Conservation (phyloP, 2,329 filamentous ascomycete genomes). For the Fusarium sp. region DNA sequence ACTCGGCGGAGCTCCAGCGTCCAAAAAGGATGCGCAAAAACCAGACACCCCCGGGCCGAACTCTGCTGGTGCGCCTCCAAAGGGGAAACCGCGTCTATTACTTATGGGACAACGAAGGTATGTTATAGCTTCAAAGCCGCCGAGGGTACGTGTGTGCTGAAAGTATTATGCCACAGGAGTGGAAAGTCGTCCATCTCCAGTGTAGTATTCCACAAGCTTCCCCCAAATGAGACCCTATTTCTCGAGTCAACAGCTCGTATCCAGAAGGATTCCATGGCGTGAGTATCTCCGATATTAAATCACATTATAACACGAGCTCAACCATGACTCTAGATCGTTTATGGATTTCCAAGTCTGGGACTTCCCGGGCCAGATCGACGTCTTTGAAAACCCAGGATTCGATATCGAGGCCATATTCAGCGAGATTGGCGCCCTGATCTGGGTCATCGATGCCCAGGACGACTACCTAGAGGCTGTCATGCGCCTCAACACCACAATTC, state of each 20-base stretch:
- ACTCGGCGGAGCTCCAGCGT: conserved; percentile 63
- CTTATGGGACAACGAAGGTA: conserved; percentile 97
- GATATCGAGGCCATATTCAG: conserved; percentile 95
- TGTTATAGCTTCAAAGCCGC: conserved; percentile 40
- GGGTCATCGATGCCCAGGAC: conserved; percentile 98
- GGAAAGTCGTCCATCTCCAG: conserved; percentile 99
- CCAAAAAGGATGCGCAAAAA: conserved; percentile 64
- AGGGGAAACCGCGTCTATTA: conserved; percentile 85
- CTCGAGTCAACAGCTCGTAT: conserved; percentile 95
- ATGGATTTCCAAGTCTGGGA: conserved; percentile 99
- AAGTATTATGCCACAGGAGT: conserved; percentile 71
- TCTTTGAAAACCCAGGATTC: conserved; percentile 87
- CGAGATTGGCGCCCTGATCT: conserved; percentile 93
- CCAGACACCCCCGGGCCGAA: conserved; percentile 57
- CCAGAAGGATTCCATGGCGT: conserved; percentile 96
- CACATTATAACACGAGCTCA: conserved; percentile 3
- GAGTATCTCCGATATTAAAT: conserved; percentile 56
- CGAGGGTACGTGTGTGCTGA: conserved; percentile 6
- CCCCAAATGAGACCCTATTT: conserved; percentile 94
- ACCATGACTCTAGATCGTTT: conserved; percentile 76
- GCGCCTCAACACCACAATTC: conserved; percentile 87
- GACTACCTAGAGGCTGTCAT: conserved; percentile 94
- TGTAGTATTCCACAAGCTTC: conserved; percentile 98
- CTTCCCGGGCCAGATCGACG: conserved; percentile 92
- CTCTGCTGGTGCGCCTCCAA: conserved; percentile 61